Base-by-base conservation (phyloP, 306 rosid genomes). In the Abrus pulchellus region DNA sequence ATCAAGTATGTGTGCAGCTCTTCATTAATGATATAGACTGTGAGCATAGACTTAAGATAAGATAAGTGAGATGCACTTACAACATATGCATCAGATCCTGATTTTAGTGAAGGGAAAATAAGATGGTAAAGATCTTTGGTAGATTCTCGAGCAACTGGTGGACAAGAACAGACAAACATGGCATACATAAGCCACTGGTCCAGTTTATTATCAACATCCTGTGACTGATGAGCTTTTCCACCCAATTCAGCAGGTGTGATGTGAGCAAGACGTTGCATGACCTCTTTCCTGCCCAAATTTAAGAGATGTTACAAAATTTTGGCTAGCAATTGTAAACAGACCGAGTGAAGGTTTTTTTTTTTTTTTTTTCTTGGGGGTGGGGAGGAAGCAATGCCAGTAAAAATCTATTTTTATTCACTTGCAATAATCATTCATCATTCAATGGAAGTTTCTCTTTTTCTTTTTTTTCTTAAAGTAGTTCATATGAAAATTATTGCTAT, bases 141-240 rank as follows among this genome's bases (percentile, higher is more conserved):
- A 83, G 94, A 89, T 59, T 96, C 99, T 88, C 88, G 90, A 68
- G 86, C 80, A 75, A 54, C 77, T 47, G 99, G 94, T n/a, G 99
- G 97, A 81, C 98, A 93, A 72, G 99, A 96, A 83, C 98, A 93
- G 59, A 89, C 89, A 54, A 96, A 93, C 97, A 96, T 92, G 41
- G 99, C 91, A 79, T 96, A 96, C 97, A 93, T 90, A 76, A 93
- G 97, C 99, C 99, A 96, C 88, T 96, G 99, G 82, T 96, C 99
- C 76, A 93, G 83, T 85, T 96, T 96, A 89, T 80, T 96, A 87
- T 96, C 99, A 40, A 93, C 87, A 85, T 96, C 99, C 85, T 92
- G 98, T 6, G 97, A 90, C 60, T 84, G 97, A 86, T 96, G 97
- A 83, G 97, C 96, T 88, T 92, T 96, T 71, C 97, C 99, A 64